Percentiles rank a stretch among this genome's conserved stretches.
These are phyloP conservation scores for Bretziella fagacearum DNA, from an alignment of 2,329 filamentous ascomycete genomes.

Conservation along the genomic window DNA sequence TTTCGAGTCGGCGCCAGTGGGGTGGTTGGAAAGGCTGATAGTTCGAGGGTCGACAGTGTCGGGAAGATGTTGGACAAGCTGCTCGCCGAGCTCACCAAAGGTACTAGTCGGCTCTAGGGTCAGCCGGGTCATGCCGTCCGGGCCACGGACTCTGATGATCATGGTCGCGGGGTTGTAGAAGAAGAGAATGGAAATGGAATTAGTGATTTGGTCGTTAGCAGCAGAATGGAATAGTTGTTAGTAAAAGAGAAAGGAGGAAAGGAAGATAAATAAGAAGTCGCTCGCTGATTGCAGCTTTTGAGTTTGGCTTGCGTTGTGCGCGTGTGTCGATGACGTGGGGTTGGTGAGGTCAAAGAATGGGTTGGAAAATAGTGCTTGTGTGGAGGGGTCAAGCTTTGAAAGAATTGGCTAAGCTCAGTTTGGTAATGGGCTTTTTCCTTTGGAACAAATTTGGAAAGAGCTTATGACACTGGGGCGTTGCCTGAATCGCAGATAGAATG, in stretches of 20 bases:
- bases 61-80: constrained; percentile 41
- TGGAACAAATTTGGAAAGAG: neutral
- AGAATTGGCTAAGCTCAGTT: no score
- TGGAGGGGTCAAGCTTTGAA: constrained; percentile 1
- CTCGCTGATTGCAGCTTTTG: no score
- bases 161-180: constrained; percentile 31
- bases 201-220: no score
- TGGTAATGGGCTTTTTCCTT: no score
- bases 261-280: no score
- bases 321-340: no score
- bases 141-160: constrained; percentile 74
- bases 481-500: neutral
- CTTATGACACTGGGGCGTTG: neutral
- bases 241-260: no score
- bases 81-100: constrained; percentile 45
- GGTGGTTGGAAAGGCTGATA: constrained; percentile 45
- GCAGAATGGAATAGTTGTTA: no score
- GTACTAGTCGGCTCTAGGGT: constrained; percentile 56
- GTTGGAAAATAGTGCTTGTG: no score
- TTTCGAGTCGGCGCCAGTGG: constrained; percentile 41
- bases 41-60: constrained; percentile 42
- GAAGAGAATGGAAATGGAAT: no score
- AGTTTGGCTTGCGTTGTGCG: no score
- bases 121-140: constrained; percentile 82
- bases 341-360: no score